Conservation (phyloP, 352 stramenopile genomes). For the Globisporangium recalcitrans region DNA sequence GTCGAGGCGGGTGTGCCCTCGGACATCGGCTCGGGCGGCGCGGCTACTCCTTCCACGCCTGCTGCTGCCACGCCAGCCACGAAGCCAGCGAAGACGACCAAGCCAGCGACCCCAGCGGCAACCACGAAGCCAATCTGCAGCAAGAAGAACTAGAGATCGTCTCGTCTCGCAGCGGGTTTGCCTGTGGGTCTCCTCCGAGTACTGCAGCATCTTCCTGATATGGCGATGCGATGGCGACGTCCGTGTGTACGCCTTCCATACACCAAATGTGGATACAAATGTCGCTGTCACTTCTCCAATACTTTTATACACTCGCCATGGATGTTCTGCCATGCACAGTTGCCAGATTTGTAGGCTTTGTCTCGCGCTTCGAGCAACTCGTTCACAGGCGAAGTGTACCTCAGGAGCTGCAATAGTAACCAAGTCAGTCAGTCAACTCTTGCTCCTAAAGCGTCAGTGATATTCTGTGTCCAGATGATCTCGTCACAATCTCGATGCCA, state of each 20-base stretch:
- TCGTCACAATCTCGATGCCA: too few relatives aligned
- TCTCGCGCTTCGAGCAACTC: not conserved
- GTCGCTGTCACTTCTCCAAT: not conserved
- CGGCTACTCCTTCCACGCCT: conserved; percentile 13
- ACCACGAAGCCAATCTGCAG: conserved; percentile 4
- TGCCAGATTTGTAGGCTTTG: not conserved
- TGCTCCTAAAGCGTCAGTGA: too few relatives aligned
- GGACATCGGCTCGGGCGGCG: conserved; percentile 12
- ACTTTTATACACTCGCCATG: not conserved
- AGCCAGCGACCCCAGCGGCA: not conserved
- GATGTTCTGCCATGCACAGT: not conserved
- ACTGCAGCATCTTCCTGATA: not conserved
- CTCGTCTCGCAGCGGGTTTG: not conserved
- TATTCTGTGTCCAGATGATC: too few relatives aligned
- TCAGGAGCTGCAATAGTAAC: too few relatives aligned
- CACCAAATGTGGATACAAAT: not conserved
- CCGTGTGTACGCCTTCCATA: too few relatives aligned
- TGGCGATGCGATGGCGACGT: not conserved
- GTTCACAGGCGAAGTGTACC: not conserved
- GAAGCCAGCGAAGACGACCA: not conserved
- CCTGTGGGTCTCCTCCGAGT: too few relatives aligned
- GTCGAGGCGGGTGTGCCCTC: conserved; percentile 26
- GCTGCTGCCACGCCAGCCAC: conserved; percentile 1
- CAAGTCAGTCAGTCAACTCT: too few relatives aligned
- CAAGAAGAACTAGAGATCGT: conserved; percentile 5